Conservation (phyloP, 1,284 basidiomycete species). For the Papiliotrema flavescens region DNA sequence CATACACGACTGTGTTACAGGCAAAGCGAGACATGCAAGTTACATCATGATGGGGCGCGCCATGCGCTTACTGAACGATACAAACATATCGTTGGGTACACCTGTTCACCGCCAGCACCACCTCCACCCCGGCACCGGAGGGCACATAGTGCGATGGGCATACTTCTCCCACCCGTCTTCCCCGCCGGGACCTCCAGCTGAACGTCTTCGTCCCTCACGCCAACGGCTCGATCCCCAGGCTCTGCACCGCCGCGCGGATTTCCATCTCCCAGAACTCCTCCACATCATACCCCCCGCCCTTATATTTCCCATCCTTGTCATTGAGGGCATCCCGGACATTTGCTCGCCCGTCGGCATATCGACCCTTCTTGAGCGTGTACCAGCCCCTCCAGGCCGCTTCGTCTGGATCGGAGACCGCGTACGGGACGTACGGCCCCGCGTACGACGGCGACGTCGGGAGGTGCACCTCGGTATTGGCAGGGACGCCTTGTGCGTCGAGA, state of each 20-base stretch:
- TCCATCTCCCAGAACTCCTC: constrained; percentile 85
- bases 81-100: too few relatives aligned
- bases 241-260: constrained; percentile 69
- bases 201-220: too few relatives aligned
- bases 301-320: constrained; percentile 73
- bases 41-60: too few relatives aligned
- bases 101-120: too few relatives aligned
- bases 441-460: constrained; percentile 39
- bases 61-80: too few relatives aligned
- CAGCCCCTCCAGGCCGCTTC: constrained; percentile 19
- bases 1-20: too few relatives aligned
- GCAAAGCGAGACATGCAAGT: too few relatives aligned
- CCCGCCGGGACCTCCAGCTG: too few relatives aligned
- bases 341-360: constrained; percentile 63
- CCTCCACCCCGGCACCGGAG: too few relatives aligned
- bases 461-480: constrained; percentile 8
- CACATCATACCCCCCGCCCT: constrained; percentile 76
- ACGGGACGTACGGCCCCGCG: constrained; percentile 43
- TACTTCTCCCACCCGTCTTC: too few relatives aligned
- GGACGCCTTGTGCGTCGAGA: constrained; percentile 5
- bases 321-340: constrained; percentile 57
- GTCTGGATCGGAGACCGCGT: constrained; percentile 40
- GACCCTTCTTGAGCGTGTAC: constrained; percentile 42
- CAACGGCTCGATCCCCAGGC: constrained; percentile 49
- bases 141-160: too few relatives aligned